Percentiles rank a stretch among this genome's conserved stretches.
These are phyloP conservation scores for Boletellus ananiceps DNA, from an alignment of 768 basidiomycete genomes.

Conservation along the genomic window DNA sequence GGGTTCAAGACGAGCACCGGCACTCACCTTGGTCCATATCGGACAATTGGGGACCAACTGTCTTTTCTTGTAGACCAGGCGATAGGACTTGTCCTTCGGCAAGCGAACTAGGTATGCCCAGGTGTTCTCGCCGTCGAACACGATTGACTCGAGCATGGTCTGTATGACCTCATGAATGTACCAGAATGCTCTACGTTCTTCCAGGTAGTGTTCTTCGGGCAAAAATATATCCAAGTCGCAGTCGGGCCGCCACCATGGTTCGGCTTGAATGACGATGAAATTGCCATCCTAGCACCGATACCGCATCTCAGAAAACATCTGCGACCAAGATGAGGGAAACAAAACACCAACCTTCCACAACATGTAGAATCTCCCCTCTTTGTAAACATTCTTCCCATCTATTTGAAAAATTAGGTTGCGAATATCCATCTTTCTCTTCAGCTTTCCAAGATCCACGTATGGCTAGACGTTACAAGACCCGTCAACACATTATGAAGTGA, in stretches of 20 bases:
- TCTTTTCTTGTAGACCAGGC: slow-evolving; percentile 26
- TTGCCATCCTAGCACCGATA: slow-evolving; percentile 21
- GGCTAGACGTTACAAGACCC: slow-evolving; percentile 5
- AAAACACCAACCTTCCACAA: slow-evolving; percentile 24
- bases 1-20: background rate
- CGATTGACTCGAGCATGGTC: slow-evolving; percentile 30
- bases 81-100: slow-evolving; percentile 23
- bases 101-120: slow-evolving; percentile 32
- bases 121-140: slow-evolving; percentile 29
- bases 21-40: slow-evolving; percentile 30
- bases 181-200: slow-evolving; percentile 21
- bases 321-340: background rate
- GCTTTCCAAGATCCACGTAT: slow-evolving; percentile 15
- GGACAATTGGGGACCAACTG: slow-evolving; percentile 14
- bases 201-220: background rate
- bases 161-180: slow-evolving; percentile 30
- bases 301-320: slow-evolving; percentile 5
- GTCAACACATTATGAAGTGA: slow-evolving; percentile 4
- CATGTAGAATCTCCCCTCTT: slow-evolving; percentile 21
- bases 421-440: slow-evolving; percentile 25
- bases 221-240: background rate
- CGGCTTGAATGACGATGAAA: slow-evolving; percentile 28
- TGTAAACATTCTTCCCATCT: slow-evolving; percentile 1
- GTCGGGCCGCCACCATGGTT: slow-evolving; percentile 24
- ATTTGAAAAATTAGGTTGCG: slow-evolving; percentile 20